Percentiles rank a stretch among this genome's conserved stretches.
These are phyloP conservation scores for Saksenaea vasiformis DNA, from an alignment of 371 early-diverging fungal species.

Conservation along the genomic window DNA sequence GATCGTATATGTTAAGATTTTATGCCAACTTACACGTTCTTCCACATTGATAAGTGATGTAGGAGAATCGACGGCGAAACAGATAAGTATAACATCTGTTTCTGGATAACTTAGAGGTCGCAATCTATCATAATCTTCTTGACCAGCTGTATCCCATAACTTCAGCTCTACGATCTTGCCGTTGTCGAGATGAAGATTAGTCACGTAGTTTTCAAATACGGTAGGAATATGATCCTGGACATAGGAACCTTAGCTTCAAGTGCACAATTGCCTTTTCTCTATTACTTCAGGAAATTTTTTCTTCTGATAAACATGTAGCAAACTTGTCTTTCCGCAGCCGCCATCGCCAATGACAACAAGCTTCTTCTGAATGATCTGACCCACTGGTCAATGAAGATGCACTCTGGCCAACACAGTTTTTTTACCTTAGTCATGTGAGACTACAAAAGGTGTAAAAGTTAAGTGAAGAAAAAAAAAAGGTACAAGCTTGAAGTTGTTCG, in stretches of 20 bases:
- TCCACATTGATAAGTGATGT: constrained; percentile 81
- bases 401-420: neutral
- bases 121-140: constrained; percentile 85
- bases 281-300: constrained; percentile 38
- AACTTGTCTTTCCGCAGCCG: constrained; percentile 43
- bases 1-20: neutral
- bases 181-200: constrained; percentile 71
- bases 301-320: constrained; percentile 44
- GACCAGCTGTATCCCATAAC: constrained; percentile 94
- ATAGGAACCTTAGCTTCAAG: neutral
- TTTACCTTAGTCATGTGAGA: neutral
- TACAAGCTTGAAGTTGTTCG: neutral
- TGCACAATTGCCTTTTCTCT: neutral
- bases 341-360: constrained; percentile 46
- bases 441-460: neutral
- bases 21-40: constrained; percentile 60
- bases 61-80: constrained; percentile 78
- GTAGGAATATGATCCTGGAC: constrained; percentile 61
- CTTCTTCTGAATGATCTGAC: constrained; percentile 23
- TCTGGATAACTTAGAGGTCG: constrained; percentile 86
- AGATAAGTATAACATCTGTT: constrained; percentile 88
- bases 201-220: constrained; percentile 87
- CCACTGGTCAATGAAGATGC: neutral
- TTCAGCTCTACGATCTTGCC: constrained; percentile 80
- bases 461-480: neutral